phyloP scores from a whole-genome alignment of 805 yeast species.

The Jamesozyma jinghongensis region DNA sequence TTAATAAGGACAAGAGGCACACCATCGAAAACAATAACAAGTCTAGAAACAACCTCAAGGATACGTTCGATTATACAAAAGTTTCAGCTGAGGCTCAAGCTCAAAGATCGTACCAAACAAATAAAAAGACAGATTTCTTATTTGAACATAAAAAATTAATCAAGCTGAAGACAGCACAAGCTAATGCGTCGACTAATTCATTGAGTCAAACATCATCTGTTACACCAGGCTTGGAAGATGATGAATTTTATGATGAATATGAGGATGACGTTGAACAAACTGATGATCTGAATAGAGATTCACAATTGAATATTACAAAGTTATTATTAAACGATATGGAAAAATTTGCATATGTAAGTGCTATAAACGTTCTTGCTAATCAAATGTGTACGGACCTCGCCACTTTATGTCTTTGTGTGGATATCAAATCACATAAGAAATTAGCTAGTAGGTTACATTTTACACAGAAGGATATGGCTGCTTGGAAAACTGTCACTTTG shows the following conservation, averaged over 20 bases:
- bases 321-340: constrained; percentile 74
- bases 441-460: constrained; percentile 51
- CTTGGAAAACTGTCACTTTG: constrained; percentile 74
- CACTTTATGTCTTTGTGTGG: constrained; percentile 41
- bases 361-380: constrained; percentile 63
- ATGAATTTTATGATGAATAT: constrained; percentile 33
- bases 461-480: constrained; percentile 69
- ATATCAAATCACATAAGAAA: constrained; percentile 37
- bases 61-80: constrained; percentile 64
- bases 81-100: constrained; percentile 83
- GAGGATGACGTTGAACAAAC: constrained; percentile 30
- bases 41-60: not conserved
- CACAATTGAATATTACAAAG: constrained; percentile 69
- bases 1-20: not conserved
- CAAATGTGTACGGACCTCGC: constrained; percentile 81
- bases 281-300: constrained; percentile 30
- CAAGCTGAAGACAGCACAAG: constrained; percentile 10
- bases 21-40: not conserved
- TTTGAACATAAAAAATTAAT: constrained; percentile 34
- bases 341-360: constrained; percentile 84
- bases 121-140: constrained; percentile 47
- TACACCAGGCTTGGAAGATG: constrained; percentile 16
- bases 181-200: constrained; percentile 5
- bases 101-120: constrained; percentile 49
- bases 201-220: constrained; percentile 3